Evolutionary conservation across 306 rosid species (phyloP).

Genomic region (Elaeagnus macrophylla): DNA sequence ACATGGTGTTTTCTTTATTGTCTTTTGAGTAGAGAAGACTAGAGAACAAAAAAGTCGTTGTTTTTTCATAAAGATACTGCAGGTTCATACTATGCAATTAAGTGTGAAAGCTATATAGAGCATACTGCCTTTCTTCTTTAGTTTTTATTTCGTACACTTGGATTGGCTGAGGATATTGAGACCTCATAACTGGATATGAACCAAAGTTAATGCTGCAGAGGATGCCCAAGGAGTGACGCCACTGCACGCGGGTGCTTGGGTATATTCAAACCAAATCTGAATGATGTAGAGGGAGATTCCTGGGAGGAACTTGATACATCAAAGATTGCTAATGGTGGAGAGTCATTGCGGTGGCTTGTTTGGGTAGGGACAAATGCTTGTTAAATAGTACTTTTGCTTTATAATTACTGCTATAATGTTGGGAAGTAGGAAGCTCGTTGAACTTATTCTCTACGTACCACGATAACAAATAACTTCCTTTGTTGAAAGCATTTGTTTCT

Average conservation of each 20-base stretch:
- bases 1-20: too few relatives aligned
- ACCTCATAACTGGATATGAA: conserved; percentile 61
- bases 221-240: conserved; percentile 67
- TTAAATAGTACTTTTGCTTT: too few relatives aligned
- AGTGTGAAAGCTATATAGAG: neutral
- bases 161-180: conserved; percentile 16
- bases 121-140: neutral
- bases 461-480: too few relatives aligned
- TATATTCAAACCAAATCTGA: conserved; percentile 69
- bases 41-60: too few relatives aligned
- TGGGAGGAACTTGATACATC: conserved; percentile 85
- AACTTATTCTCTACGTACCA: too few relatives aligned
- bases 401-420: too few relatives aligned
- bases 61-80: too few relatives aligned
- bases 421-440: too few relatives aligned
- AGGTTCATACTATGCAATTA: neutral
- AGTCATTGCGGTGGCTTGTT: conserved; percentile 77
- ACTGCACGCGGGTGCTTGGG: conserved; percentile 70
- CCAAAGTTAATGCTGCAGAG: conserved; percentile 71
- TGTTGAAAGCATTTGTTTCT: too few relatives aligned
- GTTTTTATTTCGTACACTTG: conserved; percentile 2
- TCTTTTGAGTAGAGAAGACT: too few relatives aligned
- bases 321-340: conserved; percentile 56
- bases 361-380: conserved; percentile 44
- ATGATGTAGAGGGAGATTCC: conserved; percentile 63